Conservation (phyloP, 202 grass and related monocot genomes). For the Zoysia matrella region DNA sequence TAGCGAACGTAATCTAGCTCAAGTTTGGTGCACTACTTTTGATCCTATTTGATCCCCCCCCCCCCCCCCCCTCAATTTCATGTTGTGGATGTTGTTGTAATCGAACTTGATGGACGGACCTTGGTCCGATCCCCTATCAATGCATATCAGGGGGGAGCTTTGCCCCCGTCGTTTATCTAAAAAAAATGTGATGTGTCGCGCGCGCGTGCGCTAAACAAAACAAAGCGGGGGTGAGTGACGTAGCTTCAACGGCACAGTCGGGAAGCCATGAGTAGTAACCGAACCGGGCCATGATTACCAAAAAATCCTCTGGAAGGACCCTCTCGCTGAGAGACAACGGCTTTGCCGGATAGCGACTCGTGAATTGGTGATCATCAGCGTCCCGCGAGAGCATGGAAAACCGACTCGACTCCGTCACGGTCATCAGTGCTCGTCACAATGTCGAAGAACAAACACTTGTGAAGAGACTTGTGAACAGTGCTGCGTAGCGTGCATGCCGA, state of each 20-base stretch:
- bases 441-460: neutral
- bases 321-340: neutral
- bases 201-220: too few species aligned
- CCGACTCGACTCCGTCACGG: neutral
- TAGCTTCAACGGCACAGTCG: conserved; percentile 53
- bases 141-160: too few species aligned
- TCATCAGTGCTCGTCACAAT: too few species aligned
- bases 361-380: too few species aligned
- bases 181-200: neutral
- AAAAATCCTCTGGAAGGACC: neutral
- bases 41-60: too few species aligned
- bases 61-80: too few species aligned
- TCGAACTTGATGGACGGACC: too few species aligned
- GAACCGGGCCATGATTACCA: neutral
- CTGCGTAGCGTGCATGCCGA: neutral
- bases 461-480: neutral
- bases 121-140: too few species aligned
- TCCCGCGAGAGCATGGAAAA: too few species aligned
- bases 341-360: conserved; percentile 13
- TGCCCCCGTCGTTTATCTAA: neutral
- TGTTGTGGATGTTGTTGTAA: too few species aligned
- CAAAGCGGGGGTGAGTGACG: neutral
- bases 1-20: too few species aligned
- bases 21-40: too few species aligned
- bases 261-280: conserved; percentile 23